Percentiles rank a stretch among this genome's conserved stretches.
Evolutionary conservation across 129 eudicot species (phyloP).

Genomic region (Mikania micrantha): DNA sequence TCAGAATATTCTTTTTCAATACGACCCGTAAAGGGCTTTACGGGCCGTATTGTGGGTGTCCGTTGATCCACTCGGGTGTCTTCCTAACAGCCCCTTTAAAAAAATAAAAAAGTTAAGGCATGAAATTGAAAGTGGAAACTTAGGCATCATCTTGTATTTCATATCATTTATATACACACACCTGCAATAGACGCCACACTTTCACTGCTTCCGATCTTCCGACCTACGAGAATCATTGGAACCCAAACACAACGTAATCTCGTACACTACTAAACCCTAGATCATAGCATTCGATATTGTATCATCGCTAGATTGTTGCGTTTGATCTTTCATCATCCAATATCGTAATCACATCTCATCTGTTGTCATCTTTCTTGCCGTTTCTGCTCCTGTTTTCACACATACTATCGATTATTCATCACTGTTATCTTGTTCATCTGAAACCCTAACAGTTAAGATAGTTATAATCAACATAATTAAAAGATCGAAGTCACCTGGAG

Average conservation of each 20-base stretch:
- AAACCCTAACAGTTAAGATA: constrained; percentile 5
- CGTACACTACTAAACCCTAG: not conserved
- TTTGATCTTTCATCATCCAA: not conserved
- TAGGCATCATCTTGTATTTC: no score
- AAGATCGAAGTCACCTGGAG: not conserved
- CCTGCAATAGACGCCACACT: not conserved
- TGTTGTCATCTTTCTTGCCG: not conserved
- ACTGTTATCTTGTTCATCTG: not conserved
- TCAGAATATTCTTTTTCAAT: no score
- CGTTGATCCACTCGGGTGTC: no score
- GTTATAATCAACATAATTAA: not conserved
- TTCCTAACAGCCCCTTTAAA: no score
- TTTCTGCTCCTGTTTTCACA: not conserved
- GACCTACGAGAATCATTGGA: not conserved
- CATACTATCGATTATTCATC: not conserved
- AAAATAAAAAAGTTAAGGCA: no score
- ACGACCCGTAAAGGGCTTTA: no score
- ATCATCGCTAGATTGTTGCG: not conserved
- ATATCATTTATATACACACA: not conserved
- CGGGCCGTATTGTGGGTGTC: no score
- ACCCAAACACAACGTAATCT: not conserved
- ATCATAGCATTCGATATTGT: not conserved
- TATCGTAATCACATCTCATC: not conserved
- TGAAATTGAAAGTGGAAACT: no score
- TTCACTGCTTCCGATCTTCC: not conserved